Evolutionary conservation across 352 stramenopile genomes (phyloP).

Genomic region (Phytopythium cucurbitacearum): DNA sequence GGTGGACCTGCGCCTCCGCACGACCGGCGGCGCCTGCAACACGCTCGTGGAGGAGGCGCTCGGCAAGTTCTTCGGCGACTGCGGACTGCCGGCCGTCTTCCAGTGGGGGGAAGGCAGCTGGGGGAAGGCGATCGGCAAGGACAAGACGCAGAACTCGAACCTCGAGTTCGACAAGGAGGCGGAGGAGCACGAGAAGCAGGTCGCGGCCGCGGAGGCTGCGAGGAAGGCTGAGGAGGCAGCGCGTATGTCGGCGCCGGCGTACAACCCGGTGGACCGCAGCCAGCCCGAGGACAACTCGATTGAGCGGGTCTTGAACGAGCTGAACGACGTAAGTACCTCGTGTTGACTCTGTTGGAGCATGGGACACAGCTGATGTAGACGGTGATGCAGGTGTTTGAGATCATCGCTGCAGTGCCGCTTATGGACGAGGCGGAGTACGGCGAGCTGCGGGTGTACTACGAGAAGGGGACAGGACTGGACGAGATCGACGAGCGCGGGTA

Average conservation of each 20-base stretch:
- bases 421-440: slow-evolving; percentile 67
- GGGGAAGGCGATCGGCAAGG: slow-evolving; percentile 60
- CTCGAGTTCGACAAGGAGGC: slow-evolving; percentile 59
- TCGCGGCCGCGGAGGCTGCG: slow-evolving; percentile 27
- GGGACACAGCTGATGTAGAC: slow-evolving; percentile 46
- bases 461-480: slow-evolving; percentile 51
- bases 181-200: slow-evolving; percentile 31
- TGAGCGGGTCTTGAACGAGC: slow-evolving; percentile 45
- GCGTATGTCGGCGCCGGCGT: slow-evolving; percentile 35
- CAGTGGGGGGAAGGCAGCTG: slow-evolving; percentile 72
- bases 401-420: slow-evolving; percentile 64
- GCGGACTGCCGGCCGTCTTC: slow-evolving; percentile 54
- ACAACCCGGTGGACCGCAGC: slow-evolving; percentile 43
- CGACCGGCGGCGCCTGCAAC: slow-evolving; percentile 72
- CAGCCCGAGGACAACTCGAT: slow-evolving; percentile 47
- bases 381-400: slow-evolving; percentile 34
- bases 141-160: slow-evolving; percentile 60
- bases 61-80: slow-evolving; percentile 65
- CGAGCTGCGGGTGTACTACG: slow-evolving; percentile 54
- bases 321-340: slow-evolving; percentile 40
- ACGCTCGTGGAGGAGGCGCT: slow-evolving; percentile 72
- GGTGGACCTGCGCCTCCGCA: slow-evolving; percentile 58
- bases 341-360: slow-evolving; percentile 3
- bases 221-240: slow-evolving; percentile 34
- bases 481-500: slow-evolving; percentile 57